phyloP scores from a whole-genome alignment of 768 basidiomycete genomes.

The Roridomyces roridus region DNA sequence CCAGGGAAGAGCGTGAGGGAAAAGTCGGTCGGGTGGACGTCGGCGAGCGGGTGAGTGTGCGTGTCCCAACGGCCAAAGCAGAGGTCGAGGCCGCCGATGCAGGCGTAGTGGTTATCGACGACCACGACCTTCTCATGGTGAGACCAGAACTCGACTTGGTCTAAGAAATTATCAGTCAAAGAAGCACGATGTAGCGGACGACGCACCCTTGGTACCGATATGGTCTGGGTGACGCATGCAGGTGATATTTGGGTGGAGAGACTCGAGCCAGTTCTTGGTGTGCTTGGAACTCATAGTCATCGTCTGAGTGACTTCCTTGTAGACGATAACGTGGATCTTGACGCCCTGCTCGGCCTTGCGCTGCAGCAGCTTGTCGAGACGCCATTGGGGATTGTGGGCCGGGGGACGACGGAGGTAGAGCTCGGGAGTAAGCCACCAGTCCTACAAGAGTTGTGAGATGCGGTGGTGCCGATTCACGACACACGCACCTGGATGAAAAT shows the following conservation, averaged over 20 bases:
- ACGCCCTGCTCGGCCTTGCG: conserved; percentile 94
- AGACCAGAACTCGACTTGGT: conserved; percentile 86
- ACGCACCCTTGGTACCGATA: conserved; percentile 75
- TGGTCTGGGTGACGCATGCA: conserved; percentile 93
- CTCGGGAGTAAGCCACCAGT: conserved; percentile 97
- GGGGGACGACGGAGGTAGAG: conserved; percentile 93
- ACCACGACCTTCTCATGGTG: conserved; percentile 94
- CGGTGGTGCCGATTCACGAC: not conserved
- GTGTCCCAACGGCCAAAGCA: conserved; percentile 99
- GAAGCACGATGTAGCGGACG: not conserved
- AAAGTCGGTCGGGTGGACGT: conserved; percentile 91
- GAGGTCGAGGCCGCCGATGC: conserved; percentile 92
- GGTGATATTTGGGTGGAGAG: conserved; percentile 84
- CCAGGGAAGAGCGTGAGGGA: conserved; percentile 87
- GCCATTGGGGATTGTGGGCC: conserved; percentile 83
- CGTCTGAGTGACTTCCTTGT: conserved; percentile 95
- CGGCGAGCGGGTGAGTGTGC: conserved; percentile 86
- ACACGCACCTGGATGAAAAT: conserved; percentile 87
- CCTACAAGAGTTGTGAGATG: conserved; percentile 53
- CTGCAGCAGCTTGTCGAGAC: conserved; percentile 84
- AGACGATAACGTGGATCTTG: conserved; percentile 88
- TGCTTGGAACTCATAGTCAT: conserved; percentile 90
- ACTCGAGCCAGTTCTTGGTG: conserved; percentile 86
- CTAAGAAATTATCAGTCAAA: conserved; percentile 38
- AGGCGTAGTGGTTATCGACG: conserved; percentile 85